Evolutionary conservation across 768 basidiomycete genomes (phyloP), one percentile per base, ranked within the genome.

Genomic region (Russula vinacea): DNA sequence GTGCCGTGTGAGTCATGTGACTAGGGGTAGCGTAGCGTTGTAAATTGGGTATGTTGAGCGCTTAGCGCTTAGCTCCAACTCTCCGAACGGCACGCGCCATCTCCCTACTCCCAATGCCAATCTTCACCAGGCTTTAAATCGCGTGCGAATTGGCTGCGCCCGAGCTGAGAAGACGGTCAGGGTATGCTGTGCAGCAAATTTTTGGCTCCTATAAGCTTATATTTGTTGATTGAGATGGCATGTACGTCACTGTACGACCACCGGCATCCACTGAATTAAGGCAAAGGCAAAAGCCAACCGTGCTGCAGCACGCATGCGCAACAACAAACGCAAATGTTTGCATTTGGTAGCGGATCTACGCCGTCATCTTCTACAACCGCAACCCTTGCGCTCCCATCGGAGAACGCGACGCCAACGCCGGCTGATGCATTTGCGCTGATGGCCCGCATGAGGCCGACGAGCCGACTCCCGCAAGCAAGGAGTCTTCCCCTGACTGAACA

Each of bases 161-260:
- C n/a, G n/a, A n/a, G n/a, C n/a, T n/a, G n/a, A n/a, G n/a, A n/a
- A n/a, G n/a, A n/a, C n/a, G n/a, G n/a, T n/a, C n/a, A n/a, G n/a
- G 94, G 94, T 91, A 70, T 40, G 77, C 72, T 45, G 32, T 42
- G 52, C n/a, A 29, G 40, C n/a, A 33, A 14, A 50, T 26, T 52
- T 29, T 14, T 10, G 37, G 40, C 32, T 33, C 35, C 11, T n/a
- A 17, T 42, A 24, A 58, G 29, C 51, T 56, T 16, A 62, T 42
- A 44, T 47, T 51, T 17, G 29, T 33, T 33, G 0, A 50, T 51
- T 19, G 69, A 92, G 96, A 98, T 74, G 96, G 97, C 24, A 91
- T n/a, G n/a, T n/a, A n/a, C n/a, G n/a, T n/a, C n/a, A n/a, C n/a
- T 98, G 10, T 98, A 98, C 74, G 95, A 98, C 73, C 85, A 92